Conservation (phyloP, 2,329 filamentous ascomycete genomes). For the Phaeosphaeriaceae sp. region DNA sequence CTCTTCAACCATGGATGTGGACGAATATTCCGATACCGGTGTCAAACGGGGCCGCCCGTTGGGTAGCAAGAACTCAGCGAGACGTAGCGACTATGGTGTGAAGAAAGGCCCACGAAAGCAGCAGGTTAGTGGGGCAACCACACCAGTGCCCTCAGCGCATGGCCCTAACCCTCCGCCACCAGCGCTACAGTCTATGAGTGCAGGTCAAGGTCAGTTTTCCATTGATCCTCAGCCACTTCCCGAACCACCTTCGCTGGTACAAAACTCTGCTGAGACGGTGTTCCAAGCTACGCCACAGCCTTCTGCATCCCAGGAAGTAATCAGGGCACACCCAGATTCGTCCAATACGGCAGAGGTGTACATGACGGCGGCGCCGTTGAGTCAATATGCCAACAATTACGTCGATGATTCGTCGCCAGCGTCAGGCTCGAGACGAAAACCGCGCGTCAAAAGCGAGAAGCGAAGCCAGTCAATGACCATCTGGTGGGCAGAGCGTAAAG, state of each 20-base stretch:
- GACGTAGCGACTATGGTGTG: slow-evolving; percentile 56
- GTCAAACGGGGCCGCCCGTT: slow-evolving; percentile 47
- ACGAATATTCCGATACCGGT: slow-evolving; percentile 29
- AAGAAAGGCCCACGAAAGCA: slow-evolving; percentile 57
- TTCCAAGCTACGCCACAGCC: slow-evolving; percentile 46
- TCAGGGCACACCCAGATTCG: slow-evolving; percentile 25
- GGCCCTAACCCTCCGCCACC: slow-evolving; percentile 33
- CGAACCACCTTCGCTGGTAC: slow-evolving; percentile 26
- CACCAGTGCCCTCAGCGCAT: slow-evolving; percentile 28
- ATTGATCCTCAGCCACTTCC: slow-evolving; percentile 38
- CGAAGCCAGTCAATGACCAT: slow-evolving; percentile 53
- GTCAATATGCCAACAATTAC: slow-evolving; percentile 40
- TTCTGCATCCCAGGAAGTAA: slow-evolving; percentile 25
- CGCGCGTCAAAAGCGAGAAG: slow-evolving; percentile 53
- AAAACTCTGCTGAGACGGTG: slow-evolving; percentile 41
- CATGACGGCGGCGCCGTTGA: slow-evolving; percentile 44
- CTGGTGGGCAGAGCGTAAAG: slow-evolving; percentile 56
- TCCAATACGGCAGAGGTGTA: slow-evolving; percentile 41
- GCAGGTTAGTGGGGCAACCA: slow-evolving; percentile 33
- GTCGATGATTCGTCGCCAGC: slow-evolving; percentile 34
- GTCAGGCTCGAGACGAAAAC: slow-evolving; percentile 41
- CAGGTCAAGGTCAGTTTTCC: slow-evolving; percentile 47
- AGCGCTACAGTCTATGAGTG: slow-evolving; percentile 44
- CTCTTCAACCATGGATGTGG: slow-evolving; percentile 38
- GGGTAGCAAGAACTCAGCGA: slow-evolving; percentile 55